Evolutionary conservation across 805 yeast species (phyloP), one percentile per base, ranked within the genome.

Genomic region (Metschnikowia rubicola): DNA sequence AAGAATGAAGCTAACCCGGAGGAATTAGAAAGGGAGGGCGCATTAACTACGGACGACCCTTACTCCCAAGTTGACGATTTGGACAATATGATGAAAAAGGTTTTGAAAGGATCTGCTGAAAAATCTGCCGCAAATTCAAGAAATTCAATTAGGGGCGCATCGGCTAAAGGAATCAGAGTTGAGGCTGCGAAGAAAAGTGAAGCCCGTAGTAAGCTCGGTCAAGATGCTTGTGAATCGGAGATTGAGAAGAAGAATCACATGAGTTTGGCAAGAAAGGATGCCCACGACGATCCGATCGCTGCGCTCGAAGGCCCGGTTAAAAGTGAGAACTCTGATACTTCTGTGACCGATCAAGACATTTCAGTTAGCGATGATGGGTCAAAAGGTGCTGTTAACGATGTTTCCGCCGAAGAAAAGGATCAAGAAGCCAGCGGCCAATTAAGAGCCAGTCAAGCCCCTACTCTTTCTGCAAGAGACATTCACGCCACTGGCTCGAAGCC

Each of bases 1-100:
- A 59, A 62, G 50, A 60, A 60, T 42, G 67, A 63, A 44, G 57
- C 60, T 41, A 57, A 55, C 51, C 58, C 73, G n/a, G 59, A 61
- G 1, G 81, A 74, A 38, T 68, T 81, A 52, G 75, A 70, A 32
- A 65, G 72, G 44, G 86, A 79, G 56, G 87, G 86, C 39, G 87
- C 81, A 0, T 65, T 81, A 47, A 64, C 76, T 30, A 63, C 65
- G 36, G 82, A 75, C 51, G 83, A 79, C 41, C 75, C 76, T 1
- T 77, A 72, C 51, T 67, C 72, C 6, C 75, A 71, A 41, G 70
- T 76, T 50, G 72, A 73, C 32, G 73, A 71, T 43, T 69, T 78
- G 44, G 83, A 79, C 54, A 72, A 68, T 38, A 78, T 80, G 58
- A 72, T 77, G 41, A 70, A 71, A 44, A 68, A 65, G 37, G 80